Base-by-base conservation (phyloP, 768 basidiomycete genomes). In the Boletus insuetus region DNA sequence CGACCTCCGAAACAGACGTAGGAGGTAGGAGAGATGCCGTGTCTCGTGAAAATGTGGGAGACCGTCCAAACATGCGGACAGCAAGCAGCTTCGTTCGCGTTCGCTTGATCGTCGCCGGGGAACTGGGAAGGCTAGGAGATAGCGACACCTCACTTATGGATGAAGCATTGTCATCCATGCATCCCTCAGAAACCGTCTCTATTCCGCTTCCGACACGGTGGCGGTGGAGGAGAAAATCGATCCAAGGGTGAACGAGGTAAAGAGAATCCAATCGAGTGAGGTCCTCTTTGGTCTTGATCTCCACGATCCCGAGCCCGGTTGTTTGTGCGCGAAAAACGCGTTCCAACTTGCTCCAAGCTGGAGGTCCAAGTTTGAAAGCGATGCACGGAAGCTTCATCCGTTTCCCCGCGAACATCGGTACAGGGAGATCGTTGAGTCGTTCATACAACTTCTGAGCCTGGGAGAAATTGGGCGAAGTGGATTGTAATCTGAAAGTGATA, bases 161-260 rank as follows among this genome's bases (percentile, higher is more conserved):
- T 3, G 44, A 49, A 24, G 16, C 6, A 6, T 9, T 20, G 2
- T 22, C 39, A 8, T 51, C 35, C 5, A 1, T 19, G 22, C 37
- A 32, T 13, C 39, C 43, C 8, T 45, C 51, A 4, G 8, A 3
- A 5, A 13, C 2, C 5, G 3, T 14, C 12, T 35, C 49, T 14
- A 9, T 3, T 1, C 8, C 16, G 22, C 17, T 14, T 38, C 43
- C 49, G 3, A 49, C 34, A 6, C 42, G 49, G 12, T 37, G 52
- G 6, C 42, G 32, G 17, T 53, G 38, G 1, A 63, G 55, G 14
- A 63, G 55, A 14, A 52, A 45, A 24, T 58, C 49, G 9, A 64
- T 51, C 62, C 62, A 64, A 0, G 62, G 58, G 22, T 64, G 62
- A 20, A 60, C 35, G 12, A 63, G 49, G 19, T 26, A 42, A 0